These are phyloP conservation scores for Ophiostoma quercus DNA, from an alignment of 2,329 filamentous ascomycete species.

Conservation along the genomic window DNA sequence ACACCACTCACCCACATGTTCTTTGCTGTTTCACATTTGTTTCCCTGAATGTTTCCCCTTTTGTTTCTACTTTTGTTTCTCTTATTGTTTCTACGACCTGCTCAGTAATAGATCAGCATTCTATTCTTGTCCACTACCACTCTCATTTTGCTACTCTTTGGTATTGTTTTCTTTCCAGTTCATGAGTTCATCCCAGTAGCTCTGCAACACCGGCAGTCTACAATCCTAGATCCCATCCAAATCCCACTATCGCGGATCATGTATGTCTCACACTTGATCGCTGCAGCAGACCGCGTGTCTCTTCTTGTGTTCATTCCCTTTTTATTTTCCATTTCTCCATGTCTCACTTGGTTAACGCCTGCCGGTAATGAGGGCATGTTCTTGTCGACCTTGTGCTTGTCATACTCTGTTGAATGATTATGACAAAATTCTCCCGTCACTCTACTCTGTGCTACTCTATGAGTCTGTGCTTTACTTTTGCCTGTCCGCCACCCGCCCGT, in stretches of 20 bases:
- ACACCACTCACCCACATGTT: neutral
- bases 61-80: neutral
- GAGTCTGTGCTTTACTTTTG: neutral
- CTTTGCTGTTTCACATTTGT: neutral
- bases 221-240: neutral
- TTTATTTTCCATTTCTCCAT: neutral
- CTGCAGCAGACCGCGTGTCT: neutral
- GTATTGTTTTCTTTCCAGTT: neutral
- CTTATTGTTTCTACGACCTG: neutral
- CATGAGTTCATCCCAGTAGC: neutral
- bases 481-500: neutral
- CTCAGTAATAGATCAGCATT: neutral
- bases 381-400: neutral
- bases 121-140: neutral
- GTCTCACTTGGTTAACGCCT: neutral
- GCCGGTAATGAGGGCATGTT: neutral
- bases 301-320: neutral
- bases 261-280: slow-evolving; percentile 6
- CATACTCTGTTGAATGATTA: neutral
- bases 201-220: neutral
- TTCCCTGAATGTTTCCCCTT: neutral
- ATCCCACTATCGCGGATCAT: neutral
- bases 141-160: neutral
- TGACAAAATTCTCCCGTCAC: neutral
- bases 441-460: neutral